Evolutionary conservation across 129 eudicot species (phyloP).

Genomic region (Daucus carota): DH1_v3.0 NC_030389.2:11924501-11925000

Average conservation of each 20-base stretch:
- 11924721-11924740: constrained; percentile 24
- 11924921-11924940: constrained; percentile 25
- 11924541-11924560: constrained; percentile 9
- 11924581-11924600: constrained; percentile 42
- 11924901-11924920: constrained; percentile 48
- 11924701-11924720: constrained; percentile 52
- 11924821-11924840: constrained; percentile 22
- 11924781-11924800: constrained; percentile 25
- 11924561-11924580: constrained; percentile 47
- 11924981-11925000: constrained; percentile 59
- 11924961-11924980: constrained; percentile 66
- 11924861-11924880: constrained; percentile 15
- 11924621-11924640: not conserved
- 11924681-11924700: constrained; percentile 33
- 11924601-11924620: constrained; percentile 27
- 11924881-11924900: constrained; percentile 62
- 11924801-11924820: constrained; percentile 29
- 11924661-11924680: not conserved
- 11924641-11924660: not conserved
- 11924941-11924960: constrained; percentile 75
- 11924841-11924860: constrained; percentile 15
- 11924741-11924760: constrained; percentile 54
- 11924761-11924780: constrained; percentile 48
- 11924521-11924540: constrained; percentile 29
- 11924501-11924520: constrained; percentile 43